phyloP scores from a whole-genome alignment of 495 filamentous ascomycete species.

The Beverwykella pulmonaria region DNA sequence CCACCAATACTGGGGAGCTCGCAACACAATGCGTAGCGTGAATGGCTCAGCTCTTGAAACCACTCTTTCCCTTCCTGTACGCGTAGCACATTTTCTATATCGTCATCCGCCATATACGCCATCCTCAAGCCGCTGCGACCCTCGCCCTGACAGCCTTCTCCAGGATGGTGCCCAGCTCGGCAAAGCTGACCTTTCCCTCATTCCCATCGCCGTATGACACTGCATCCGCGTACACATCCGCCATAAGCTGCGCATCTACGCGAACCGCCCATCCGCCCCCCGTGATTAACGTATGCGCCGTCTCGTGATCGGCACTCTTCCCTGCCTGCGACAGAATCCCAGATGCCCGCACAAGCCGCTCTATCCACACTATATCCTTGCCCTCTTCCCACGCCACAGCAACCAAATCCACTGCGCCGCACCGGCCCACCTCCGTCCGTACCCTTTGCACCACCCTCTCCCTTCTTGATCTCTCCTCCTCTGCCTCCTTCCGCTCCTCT shows the following conservation, averaged over 20 bases:
- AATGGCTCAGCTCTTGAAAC: conserved; percentile 1
- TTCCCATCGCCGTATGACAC: conserved; percentile 27
- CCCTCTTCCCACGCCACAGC: conserved; percentile 36
- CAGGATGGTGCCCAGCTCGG: conserved; percentile 32
- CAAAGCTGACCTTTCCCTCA: conserved; percentile 29
- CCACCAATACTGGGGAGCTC: neutral
- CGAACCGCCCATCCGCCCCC: conserved; percentile 41
- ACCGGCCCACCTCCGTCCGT: conserved; percentile 38
- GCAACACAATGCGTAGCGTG: neutral
- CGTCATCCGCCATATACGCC: neutral
- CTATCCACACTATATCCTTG: conserved; percentile 41
- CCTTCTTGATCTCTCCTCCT: conserved; percentile 41
- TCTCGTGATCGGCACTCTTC: neutral
- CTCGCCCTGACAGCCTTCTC: conserved; percentile 30
- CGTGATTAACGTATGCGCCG: conserved; percentile 41
- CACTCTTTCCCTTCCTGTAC: neutral
- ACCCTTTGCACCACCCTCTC: conserved; percentile 45
- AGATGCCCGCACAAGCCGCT: conserved; percentile 39
- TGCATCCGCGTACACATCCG: conserved; percentile 35
- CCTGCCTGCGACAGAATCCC: conserved; percentile 30
- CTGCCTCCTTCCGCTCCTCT: conserved; percentile 38
- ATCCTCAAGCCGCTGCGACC: conserved; percentile 13
- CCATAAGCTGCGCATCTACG: conserved; percentile 39
- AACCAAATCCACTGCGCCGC: conserved; percentile 40
- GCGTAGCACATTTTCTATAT: neutral